Base-by-base conservation (phyloP, 192 early-diverging fungal genomes). In the Coemansia sp. region DNA sequence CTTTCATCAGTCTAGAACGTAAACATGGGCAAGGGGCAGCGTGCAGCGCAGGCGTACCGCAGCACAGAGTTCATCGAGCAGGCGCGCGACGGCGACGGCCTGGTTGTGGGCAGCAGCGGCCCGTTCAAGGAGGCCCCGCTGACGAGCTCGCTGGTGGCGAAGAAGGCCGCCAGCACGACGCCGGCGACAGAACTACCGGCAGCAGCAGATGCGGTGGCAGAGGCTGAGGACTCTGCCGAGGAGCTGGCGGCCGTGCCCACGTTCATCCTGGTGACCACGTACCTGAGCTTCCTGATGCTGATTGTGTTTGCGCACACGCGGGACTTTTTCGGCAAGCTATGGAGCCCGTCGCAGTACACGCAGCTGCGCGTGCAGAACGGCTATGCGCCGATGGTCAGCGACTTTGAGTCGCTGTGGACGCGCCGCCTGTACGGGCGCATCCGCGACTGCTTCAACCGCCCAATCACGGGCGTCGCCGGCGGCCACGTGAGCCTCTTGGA, bases 361-460 rank as follows among this genome's bases (percentile, higher is more conserved):
- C 83, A 92, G 66, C 67, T 93, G 36, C 78, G 77, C 37, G 80
- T 71, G 53, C 78, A 81, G 54, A 80, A 86, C 59, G 86, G 95
- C 12, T 93, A 86, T 62, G 93, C 95, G 27, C 88, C 93, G 26
- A 66, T 98, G 50, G 89, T 87, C 38, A 91, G 89, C 22, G 95
- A 95, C 52, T 98, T 96, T 78, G 92, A 98, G 57, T 92, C 88
- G 43, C 90, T 98, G 75, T 96, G 94, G 80, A 85, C 84, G 38
- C 81, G 96, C 22, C 85, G 90, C 30, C 76, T 98, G 38, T 94
- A 92, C 60, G 49, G 70, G 11, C 80, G 92, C 25, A 94, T 94
- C 56, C 80, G 87, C 36, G 96, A 98, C 76, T 83, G 80, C 70
- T 96, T 94, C 74, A 93, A 92, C 70, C 82, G 91, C 3, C 96